Conservation (phyloP, 495 filamentous ascomycete genomes). For the Massariosphaeria phaeospora region DNA sequence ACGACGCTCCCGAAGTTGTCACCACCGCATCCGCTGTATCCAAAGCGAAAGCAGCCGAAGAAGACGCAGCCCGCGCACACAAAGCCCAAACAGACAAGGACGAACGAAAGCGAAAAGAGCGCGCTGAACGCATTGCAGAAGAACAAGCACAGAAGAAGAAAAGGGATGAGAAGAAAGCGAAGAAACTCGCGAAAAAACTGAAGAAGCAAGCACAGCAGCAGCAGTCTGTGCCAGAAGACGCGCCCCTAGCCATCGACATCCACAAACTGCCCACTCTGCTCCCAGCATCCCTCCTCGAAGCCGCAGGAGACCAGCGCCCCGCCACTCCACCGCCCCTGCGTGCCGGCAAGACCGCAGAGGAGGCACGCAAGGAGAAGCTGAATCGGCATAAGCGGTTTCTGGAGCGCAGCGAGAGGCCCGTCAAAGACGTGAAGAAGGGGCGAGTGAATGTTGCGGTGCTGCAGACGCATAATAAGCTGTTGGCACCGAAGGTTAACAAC, state of each 20-base stretch:
- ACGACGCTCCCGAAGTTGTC: conserved; percentile 52
- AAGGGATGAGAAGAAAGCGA: conserved; percentile 39
- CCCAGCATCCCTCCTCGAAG: conserved; percentile 27
- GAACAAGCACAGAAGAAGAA: conserved; percentile 42
- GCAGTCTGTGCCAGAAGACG: conserved; percentile 31
- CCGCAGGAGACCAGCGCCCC: conserved; percentile 17
- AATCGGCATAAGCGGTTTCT: conserved; percentile 50
- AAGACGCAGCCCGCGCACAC: conserved; percentile 23
- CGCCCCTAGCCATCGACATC: conserved; percentile 19
- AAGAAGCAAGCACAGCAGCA: conserved; percentile 30
- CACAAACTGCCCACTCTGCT: conserved; percentile 30
- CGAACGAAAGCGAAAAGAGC: conserved; percentile 47
- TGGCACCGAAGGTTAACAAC: conserved; percentile 52
- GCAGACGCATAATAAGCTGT: conserved; percentile 40
- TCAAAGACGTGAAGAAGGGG: conserved; percentile 53
- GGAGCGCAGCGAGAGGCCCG: conserved; percentile 47
- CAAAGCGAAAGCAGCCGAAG: conserved; percentile 22
- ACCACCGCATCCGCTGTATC: conserved; percentile 29
- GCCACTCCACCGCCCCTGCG: conserved; percentile 11
- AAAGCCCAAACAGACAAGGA: conserved; percentile 40
- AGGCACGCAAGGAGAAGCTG: conserved; percentile 19
- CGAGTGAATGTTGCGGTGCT: conserved; percentile 52
- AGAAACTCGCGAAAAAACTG: conserved; percentile 29
- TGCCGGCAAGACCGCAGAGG: conserved; percentile 1
- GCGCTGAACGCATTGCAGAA: conserved; percentile 38